phyloP scores from a whole-genome alignment of 129 eudicot species.

The Centella asiatica region DNA sequence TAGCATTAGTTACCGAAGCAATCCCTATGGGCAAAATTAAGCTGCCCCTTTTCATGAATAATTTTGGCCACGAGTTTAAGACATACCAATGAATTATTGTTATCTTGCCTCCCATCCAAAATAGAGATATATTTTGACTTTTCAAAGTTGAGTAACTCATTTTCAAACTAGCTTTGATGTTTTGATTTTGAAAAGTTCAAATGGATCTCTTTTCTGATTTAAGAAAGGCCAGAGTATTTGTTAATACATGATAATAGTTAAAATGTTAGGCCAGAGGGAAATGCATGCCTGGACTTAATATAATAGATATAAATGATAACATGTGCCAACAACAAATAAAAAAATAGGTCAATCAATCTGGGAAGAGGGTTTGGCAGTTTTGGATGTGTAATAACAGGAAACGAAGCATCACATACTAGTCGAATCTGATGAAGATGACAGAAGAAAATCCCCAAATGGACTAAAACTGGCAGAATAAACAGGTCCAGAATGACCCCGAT shows the following conservation, averaged over 20 bases:
- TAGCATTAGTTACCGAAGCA: neutral
- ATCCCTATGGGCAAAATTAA: neutral
- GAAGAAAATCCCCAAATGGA: conserved; percentile 87
- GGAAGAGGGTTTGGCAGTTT: neutral
- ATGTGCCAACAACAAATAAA: neutral
- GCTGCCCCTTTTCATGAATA: neutral
- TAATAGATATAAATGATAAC: too few relatives aligned
- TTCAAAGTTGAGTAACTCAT: too few relatives aligned
- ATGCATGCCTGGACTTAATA: too few relatives aligned
- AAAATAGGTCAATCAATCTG: neutral
- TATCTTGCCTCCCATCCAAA: neutral
- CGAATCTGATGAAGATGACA: conserved; percentile 96
- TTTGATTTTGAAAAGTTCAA: too few relatives aligned
- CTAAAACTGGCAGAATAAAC: conserved; percentile 82
- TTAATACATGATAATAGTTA: too few relatives aligned
- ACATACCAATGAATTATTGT: neutral
- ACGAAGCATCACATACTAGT: conserved; percentile 40
- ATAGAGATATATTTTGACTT: neutral
- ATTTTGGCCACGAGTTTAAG: neutral
- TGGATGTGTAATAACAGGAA: neutral
- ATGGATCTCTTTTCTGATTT: too few relatives aligned
- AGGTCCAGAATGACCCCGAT: conserved; percentile 94
- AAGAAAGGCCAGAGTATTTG: too few relatives aligned
- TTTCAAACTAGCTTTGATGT: too few relatives aligned
- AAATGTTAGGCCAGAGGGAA: too few relatives aligned